These are phyloP conservation scores for Dionaea muscipula DNA, from an alignment of 179 eudicot species.

Conservation along the genomic window DNA sequence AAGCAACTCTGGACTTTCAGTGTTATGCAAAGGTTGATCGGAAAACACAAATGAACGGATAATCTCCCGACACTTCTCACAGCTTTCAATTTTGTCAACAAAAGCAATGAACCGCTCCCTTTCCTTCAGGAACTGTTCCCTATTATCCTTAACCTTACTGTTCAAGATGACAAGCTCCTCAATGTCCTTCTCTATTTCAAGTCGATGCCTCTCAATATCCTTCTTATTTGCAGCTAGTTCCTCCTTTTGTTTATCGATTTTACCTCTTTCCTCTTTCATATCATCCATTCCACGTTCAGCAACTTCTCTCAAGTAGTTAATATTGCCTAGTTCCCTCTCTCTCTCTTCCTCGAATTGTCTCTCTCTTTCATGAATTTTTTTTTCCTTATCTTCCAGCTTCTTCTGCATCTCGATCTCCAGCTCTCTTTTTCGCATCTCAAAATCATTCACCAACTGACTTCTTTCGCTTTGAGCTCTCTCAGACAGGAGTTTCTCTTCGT, in stretches of 20 bases:
- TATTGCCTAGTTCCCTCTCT: slow-evolving; percentile 38
- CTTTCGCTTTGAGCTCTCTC: slow-evolving; percentile 51
- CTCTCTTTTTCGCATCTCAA: slow-evolving; percentile 52
- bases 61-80: slow-evolving; percentile 55
- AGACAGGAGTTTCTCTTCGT: slow-evolving; percentile 48
- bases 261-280: slow-evolving; percentile 37
- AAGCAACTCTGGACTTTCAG: slow-evolving; percentile 32
- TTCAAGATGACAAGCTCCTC: slow-evolving; percentile 56
- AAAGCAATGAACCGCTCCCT: slow-evolving; percentile 51
- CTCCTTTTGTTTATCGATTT: slow-evolving; percentile 45
- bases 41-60: slow-evolving; percentile 45
- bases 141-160: slow-evolving; percentile 53
- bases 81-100: slow-evolving; percentile 47
- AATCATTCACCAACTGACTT: slow-evolving; percentile 38
- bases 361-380: slow-evolving; percentile 39
- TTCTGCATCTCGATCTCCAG: slow-evolving; percentile 52
- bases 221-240: slow-evolving; percentile 43
- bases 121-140: slow-evolving; percentile 52
- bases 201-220: slow-evolving; percentile 55
- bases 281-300: slow-evolving; percentile 47
- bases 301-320: slow-evolving; percentile 34
- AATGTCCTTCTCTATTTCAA: slow-evolving; percentile 69
- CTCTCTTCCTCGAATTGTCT: slow-evolving; percentile 50
- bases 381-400: slow-evolving; percentile 52
- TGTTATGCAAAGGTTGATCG: slow-evolving; percentile 40